Evolutionary conservation across 345 rosid species (phyloP), one percentile per base, ranked within the genome.

Genomic region (Sisymbrium irio): DNA sequence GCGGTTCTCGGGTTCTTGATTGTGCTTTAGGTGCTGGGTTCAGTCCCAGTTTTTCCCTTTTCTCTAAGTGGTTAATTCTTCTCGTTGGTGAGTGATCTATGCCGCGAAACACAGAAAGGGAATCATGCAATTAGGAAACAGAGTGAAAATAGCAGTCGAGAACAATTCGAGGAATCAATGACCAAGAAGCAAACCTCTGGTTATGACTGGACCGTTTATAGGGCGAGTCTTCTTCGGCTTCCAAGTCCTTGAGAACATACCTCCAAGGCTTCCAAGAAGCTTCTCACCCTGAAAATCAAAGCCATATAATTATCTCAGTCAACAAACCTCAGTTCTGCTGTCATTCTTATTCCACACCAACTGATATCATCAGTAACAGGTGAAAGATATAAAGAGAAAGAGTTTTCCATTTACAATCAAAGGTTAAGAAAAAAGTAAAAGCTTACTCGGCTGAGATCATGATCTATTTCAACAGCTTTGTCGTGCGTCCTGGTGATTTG

Each of bases 261-360:
- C 94, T 47, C 99, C 99, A 67, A 95, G 97, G 77, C 86, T 92
- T 61, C 97, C 97, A 72, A 95, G 82, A 69, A 95, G 92, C 86
- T 90, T 95, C 84, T 95, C 99, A 60, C 99, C 98, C 99, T 95
- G 84, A 36, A 79, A 86, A 64, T 65, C 49, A 70, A 64, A 64
- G 3, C 67, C 45, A 64, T 11, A 30, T 10, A 9, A 32, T 28
- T 22, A 22, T 22, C 25, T 22, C 41, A 37, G 47, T 46, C 59
- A 32, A 32, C 5, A 45, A 27, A 19, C 28, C 36, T 17, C n/a
- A 46, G 2, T 10, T 57, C 14, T 12, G 28, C 25, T 30, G 60
- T 55, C 60, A 54, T 7, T 35, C 57, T 36, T 36, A 70, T n/a
- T 32, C 17, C 13, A 5, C 32, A 56, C 9, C 30, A 40, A 57